Conservation (phyloP, 1,284 basidiomycete species). For the Ganoderma sp. region DNA sequence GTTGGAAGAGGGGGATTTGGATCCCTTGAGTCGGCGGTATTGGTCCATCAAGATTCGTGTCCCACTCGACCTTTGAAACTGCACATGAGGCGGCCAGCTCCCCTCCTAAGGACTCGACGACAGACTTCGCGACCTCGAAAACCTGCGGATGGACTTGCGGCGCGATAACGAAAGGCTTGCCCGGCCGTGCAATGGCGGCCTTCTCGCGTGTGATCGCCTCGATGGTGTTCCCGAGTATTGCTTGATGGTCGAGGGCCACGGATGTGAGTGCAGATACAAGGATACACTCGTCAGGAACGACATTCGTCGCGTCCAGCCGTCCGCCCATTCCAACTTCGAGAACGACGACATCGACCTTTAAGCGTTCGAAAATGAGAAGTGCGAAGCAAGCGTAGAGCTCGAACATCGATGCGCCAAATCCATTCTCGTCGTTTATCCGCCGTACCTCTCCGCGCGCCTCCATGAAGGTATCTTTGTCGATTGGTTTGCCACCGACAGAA, state of each 20-base stretch:
- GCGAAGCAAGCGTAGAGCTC: slow-evolving; percentile 87
- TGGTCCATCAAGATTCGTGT: slow-evolving; percentile 46
- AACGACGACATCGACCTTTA: slow-evolving; percentile 79
- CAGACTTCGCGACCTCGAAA: slow-evolving; percentile 45
- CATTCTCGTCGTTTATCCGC: slow-evolving; percentile 51
- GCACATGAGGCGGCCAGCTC: slow-evolving; percentile 45
- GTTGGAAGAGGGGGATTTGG: slow-evolving; percentile 49
- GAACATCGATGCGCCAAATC: slow-evolving; percentile 71
- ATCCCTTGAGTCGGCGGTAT: slow-evolving; percentile 40
- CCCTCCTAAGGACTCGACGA: slow-evolving; percentile 50
- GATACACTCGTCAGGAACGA: slow-evolving; percentile 73
- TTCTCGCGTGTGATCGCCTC: slow-evolving; percentile 85
- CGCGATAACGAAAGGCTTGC: slow-evolving; percentile 78
- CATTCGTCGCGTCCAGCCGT: slow-evolving; percentile 91
- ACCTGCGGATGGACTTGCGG: slow-evolving; percentile 67
- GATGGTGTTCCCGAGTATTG: slow-evolving; percentile 83
- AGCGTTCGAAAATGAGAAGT: slow-evolving; percentile 72
- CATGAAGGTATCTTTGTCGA: slow-evolving; percentile 59
- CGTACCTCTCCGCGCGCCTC: slow-evolving; percentile 58
- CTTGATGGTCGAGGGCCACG: slow-evolving; percentile 93
- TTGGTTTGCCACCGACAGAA: slow-evolving; percentile 64
- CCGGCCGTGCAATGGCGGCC: slow-evolving; percentile 76
- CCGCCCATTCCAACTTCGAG: slow-evolving; percentile 98
- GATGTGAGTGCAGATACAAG: slow-evolving; percentile 83
- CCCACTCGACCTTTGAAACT: slow-evolving; percentile 45